Percentiles rank a stretch among this genome's conserved stretches.
Conservation (phyloP, 352 stramenopile genomes). For the Globisporangium apiculatum region DNA sequence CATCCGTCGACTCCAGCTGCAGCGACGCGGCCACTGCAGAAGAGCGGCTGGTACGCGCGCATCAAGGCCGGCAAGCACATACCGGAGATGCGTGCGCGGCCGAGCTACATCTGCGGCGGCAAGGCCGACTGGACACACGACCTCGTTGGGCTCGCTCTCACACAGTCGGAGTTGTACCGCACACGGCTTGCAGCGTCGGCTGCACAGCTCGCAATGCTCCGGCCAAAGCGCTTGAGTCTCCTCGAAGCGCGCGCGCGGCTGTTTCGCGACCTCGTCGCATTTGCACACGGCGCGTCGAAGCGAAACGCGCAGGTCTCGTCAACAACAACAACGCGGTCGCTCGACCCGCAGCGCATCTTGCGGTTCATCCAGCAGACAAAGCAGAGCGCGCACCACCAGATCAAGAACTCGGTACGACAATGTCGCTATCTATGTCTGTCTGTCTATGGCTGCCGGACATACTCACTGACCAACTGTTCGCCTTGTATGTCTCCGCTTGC, state of each 20-base stretch:
- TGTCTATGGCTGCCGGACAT: neutral
- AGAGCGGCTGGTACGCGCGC: constrained; percentile 46
- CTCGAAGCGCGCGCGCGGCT: constrained; percentile 41
- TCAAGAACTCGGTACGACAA: constrained; percentile 44
- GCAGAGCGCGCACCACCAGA: constrained; percentile 46
- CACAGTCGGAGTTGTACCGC: constrained; percentile 13
- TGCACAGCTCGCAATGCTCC: constrained; percentile 15
- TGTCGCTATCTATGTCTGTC: neutral
- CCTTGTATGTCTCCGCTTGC: constrained; percentile 1
- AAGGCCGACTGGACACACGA: constrained; percentile 51
- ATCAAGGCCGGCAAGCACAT: constrained; percentile 41
- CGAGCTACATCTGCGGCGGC: constrained; percentile 64
- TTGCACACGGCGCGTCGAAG: constrained; percentile 54
- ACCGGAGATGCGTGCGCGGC: constrained; percentile 33
- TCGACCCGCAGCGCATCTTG: constrained; percentile 58
- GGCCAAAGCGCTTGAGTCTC: constrained; percentile 40
- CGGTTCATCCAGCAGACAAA: constrained; percentile 67
- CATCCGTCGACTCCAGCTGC: constrained; percentile 7
- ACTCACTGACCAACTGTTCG: too few species aligned
- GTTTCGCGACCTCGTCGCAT: constrained; percentile 48
- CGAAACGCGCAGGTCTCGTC: constrained; percentile 57
- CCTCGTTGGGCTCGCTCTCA: constrained; percentile 12
- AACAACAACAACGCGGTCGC: constrained; percentile 15
- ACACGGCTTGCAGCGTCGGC: neutral
- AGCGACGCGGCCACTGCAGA: constrained; percentile 11